phyloP scores from a whole-genome alignment of 768 basidiomycete genomes.

The Pulveroboletus sp. region DNA sequence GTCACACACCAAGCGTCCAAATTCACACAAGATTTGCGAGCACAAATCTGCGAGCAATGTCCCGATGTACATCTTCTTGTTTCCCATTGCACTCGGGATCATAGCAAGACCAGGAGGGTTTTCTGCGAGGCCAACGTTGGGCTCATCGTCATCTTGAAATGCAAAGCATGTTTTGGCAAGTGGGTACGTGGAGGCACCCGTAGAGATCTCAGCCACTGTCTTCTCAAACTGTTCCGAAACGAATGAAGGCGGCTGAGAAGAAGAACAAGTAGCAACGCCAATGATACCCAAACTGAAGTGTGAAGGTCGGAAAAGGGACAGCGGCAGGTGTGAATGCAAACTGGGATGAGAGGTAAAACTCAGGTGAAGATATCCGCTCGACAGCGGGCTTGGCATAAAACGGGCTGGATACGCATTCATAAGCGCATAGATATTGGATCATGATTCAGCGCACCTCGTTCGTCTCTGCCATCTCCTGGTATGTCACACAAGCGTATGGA shows the following conservation, averaged over 20 bases:
- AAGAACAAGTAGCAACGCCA: conserved; percentile 73
- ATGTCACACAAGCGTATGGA: conserved; percentile 78
- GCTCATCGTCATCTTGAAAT: conserved; percentile 64
- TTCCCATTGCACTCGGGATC: conserved; percentile 82
- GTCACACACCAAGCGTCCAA: conserved; percentile 74
- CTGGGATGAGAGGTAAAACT: conserved; percentile 73
- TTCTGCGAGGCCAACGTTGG: conserved; percentile 53
- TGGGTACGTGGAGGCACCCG: conserved; percentile 64
- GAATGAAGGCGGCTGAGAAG: conserved; percentile 47
- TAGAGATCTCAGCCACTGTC: conserved; percentile 61
- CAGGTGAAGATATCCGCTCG: conserved; percentile 79
- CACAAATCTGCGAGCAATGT: conserved; percentile 87
- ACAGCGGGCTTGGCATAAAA: conserved; percentile 74
- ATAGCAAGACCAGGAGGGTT: conserved; percentile 62
- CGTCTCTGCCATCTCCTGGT: conserved; percentile 73
- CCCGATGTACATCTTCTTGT: conserved; percentile 83
- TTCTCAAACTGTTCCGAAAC: conserved; percentile 66
- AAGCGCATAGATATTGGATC: neutral
- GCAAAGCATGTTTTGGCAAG: conserved; percentile 80
- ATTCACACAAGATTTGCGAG: conserved; percentile 80
- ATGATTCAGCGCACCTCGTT: conserved; percentile 50
- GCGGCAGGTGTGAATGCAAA: conserved; percentile 58
- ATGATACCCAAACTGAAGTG: conserved; percentile 86
- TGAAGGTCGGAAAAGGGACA: conserved; percentile 74
- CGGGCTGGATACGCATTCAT: conserved; percentile 46